Evolutionary conservation across 352 stramenopile genomes (phyloP), one percentile per base, ranked within the genome.

Genomic region (Pythium myriotylum): DNA sequence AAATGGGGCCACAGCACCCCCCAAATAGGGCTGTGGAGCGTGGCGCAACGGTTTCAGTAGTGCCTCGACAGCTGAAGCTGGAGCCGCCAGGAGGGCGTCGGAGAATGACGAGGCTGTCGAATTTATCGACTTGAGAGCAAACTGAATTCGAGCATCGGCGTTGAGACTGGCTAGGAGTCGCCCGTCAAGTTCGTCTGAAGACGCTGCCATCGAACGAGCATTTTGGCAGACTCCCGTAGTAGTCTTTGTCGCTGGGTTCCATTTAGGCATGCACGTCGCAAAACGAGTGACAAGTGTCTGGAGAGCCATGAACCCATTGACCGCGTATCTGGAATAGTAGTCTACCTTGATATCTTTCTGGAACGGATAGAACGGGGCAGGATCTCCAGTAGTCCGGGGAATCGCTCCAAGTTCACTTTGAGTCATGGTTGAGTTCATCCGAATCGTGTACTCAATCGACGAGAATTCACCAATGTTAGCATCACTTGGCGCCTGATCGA

Each of bases 211-310:
- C 8, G 65, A 65, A 26, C 76, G 56, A 0, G 59, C 47, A 29
- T 66, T 68, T 45, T 86, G 77, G 47, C 79, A 89, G 4, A 41
- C 41, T 2, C 72, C 79, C 17, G 62, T 75, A 13, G 72, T 84
- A 2, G 59, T 72, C 42, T 81, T 67, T 1, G 56, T 77, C 14
- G 42, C 33, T 0, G 70, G 24, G 50, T 79, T 59, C 76, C 77
- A 86, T 41, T 72, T 55, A 0, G 79, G 76, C 65, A 83, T 74
- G 40, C 79, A 88, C 35, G 63, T 74, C 16, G 77, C 69, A 56
- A 88, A 88, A 14, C 76, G 67, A 20, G 76, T 83, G n/a, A 88
- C 72, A 5, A 84, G 70, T 23, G 78, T 88, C 54, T 88, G 73
- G 17, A 88, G 62, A 22, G 79, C 77, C 68, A 84, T 80, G 65